Evolutionary conservation across 192 early-diverging fungal species (phyloP).

Genomic region (Coemansia sp.): DNA sequence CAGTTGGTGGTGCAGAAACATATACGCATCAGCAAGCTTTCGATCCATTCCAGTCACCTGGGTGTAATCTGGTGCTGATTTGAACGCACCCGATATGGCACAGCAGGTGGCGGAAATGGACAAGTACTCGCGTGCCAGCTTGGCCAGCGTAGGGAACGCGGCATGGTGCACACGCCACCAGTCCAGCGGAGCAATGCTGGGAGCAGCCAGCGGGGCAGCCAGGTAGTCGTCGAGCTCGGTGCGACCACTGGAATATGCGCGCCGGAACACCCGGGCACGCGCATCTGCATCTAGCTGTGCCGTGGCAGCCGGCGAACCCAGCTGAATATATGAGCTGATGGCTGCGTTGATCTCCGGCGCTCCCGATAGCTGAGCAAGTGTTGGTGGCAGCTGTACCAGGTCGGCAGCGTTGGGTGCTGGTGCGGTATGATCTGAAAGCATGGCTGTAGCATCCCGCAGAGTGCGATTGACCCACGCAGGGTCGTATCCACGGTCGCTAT

Average conservation of each 20-base stretch:
- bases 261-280: conserved; percentile 33
- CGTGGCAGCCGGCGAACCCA: conserved; percentile 16
- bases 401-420: conserved; percentile 5
- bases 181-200: conserved; percentile 15
- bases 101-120: conserved; percentile 37
- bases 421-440: conserved; percentile 27
- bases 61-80: conserved; percentile 25
- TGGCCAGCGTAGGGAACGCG: conserved; percentile 31
- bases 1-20: conserved; percentile 35
- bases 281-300: conserved; percentile 34
- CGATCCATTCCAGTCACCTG: conserved; percentile 36
- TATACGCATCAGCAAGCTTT: conserved; percentile 27
- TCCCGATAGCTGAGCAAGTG: conserved; percentile 11
- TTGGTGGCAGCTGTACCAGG: not conserved
- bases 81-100: conserved; percentile 13
- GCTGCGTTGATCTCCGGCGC: conserved; percentile 21
- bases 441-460: conserved; percentile 35
- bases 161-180: conserved; percentile 45
- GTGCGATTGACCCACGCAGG: conserved; percentile 37
- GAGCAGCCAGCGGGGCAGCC: conserved; percentile 34
- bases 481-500: conserved; percentile 34
- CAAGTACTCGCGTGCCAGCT: conserved; percentile 41
- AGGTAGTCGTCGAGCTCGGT: conserved; percentile 46
- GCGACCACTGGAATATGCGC: conserved; percentile 32
- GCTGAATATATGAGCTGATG: conserved; percentile 34